Conservation (phyloP, 192 early-diverging fungal genomes). For the Lunasporangiospora selenospora region DNA sequence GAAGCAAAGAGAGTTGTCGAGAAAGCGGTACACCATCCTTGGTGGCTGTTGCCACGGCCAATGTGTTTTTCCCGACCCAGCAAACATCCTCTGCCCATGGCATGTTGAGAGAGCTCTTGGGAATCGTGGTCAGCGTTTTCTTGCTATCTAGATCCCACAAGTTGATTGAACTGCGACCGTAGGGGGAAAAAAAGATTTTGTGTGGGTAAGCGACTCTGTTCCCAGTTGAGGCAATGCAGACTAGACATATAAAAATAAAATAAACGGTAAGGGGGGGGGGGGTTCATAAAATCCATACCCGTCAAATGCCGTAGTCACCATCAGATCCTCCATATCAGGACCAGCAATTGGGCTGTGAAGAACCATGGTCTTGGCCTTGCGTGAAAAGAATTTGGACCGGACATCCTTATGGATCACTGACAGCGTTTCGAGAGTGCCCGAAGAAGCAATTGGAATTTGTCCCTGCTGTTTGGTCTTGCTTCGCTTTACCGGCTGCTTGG, state of each 20-base stretch:
- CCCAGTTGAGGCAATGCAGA: too few species aligned
- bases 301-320: conserved; percentile 42
- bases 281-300: too few species aligned
- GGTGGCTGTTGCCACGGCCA: conserved; percentile 21
- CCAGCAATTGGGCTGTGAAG: conserved; percentile 21
- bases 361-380: conserved; percentile 33
- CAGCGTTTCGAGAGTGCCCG: conserved; percentile 23
- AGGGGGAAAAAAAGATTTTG: not conserved
- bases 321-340: conserved; percentile 24
- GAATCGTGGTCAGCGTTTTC: conserved; percentile 14
- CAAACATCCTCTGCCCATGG: conserved; percentile 47
- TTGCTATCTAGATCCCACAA: conserved; percentile 35
- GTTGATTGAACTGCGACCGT: conserved; percentile 13
- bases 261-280: too few species aligned
- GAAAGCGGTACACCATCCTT: conserved; percentile 14
- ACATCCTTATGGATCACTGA: conserved; percentile 25
- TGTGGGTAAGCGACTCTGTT: not conserved
- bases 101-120: conserved; percentile 9
- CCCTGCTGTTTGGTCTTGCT: too few species aligned
- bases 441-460: conserved; percentile 3
- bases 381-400: conserved; percentile 12
- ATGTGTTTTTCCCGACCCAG: conserved; percentile 30
- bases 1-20: conserved; percentile 23
- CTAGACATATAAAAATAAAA: too few species aligned
- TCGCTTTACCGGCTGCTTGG: not conserved